Conservation (phyloP, 148 eudicot genomes). For the Rhododendron simsii region DNA sequence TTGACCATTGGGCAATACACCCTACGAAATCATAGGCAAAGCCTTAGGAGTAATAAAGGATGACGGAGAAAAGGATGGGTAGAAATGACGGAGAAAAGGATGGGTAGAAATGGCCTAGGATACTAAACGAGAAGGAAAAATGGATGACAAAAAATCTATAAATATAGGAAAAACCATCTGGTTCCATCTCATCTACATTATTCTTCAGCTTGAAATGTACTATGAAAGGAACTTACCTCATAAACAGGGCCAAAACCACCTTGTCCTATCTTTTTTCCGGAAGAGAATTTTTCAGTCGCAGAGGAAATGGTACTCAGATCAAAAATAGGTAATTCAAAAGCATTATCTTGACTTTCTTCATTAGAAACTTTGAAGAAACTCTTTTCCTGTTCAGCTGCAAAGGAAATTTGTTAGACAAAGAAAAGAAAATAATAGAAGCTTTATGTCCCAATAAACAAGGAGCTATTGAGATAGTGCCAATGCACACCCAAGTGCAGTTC, state of each 20-base stretch:
- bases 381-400: constrained; percentile 9
- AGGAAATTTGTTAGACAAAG: constrained; percentile 1
- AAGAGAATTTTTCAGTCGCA: constrained; percentile 29
- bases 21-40: constrained; percentile 17
- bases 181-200: neutral
- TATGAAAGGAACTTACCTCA: constrained; percentile 20
- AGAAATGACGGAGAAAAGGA: neutral
- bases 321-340: constrained; percentile 24
- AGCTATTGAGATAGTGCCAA: neutral
- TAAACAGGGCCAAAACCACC: constrained; percentile 48
- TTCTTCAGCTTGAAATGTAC: neutral
- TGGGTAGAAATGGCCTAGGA: neutral
- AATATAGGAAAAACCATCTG: neutral
- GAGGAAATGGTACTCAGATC: constrained; percentile 12
- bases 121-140: neutral
- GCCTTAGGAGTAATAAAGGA: neutral
- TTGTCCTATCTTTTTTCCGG: constrained; percentile 31
- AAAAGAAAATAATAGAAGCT: constrained; percentile 1
- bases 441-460: neutral
- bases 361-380: constrained; percentile 5
- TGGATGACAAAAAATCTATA: neutral
- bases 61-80: neutral
- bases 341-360: constrained; percentile 12
- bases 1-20: constrained; percentile 29
- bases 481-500: neutral